Conservation (phyloP, 306 rosid species). For the Prunus davidiana region DNA sequence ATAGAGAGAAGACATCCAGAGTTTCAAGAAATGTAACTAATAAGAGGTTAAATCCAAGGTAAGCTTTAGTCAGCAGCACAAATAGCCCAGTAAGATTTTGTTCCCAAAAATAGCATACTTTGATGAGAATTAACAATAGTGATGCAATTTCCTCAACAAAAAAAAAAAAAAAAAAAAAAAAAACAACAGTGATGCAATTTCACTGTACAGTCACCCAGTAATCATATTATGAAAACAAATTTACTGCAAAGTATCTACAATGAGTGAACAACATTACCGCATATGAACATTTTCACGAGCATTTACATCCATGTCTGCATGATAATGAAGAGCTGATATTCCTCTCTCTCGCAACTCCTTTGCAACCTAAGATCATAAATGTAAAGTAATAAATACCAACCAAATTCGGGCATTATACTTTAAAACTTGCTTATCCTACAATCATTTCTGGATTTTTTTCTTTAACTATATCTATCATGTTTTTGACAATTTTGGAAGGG, state of each 20-base stretch:
- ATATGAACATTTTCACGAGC: conserved; percentile 78
- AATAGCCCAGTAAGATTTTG: neutral
- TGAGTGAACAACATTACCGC: conserved; percentile 56
- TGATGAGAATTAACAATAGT: neutral
- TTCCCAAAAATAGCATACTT: neutral
- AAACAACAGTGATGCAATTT: neutral
- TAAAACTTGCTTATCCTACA: neutral
- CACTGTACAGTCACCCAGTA: neutral
- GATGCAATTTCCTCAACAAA: neutral
- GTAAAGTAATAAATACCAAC: conserved; percentile 12
- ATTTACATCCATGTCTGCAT: conserved; percentile 88
- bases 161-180: too few relatives aligned
- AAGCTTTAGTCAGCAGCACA: neutral
- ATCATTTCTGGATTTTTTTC: neutral
- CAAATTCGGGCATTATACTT: neutral
- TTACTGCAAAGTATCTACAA: neutral
- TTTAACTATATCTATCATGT: neutral
- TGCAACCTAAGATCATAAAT: conserved; percentile 61
- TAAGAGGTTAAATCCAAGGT: neutral
- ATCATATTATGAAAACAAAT: neutral
- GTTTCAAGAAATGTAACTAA: neutral
- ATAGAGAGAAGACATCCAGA: neutral
- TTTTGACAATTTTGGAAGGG: too few relatives aligned
- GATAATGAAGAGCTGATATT: conserved; percentile 80
- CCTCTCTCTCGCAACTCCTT: conserved; percentile 82